Conservation (phyloP, 352 stramenopile species). For the Phytophthora agathidicida region DNA sequence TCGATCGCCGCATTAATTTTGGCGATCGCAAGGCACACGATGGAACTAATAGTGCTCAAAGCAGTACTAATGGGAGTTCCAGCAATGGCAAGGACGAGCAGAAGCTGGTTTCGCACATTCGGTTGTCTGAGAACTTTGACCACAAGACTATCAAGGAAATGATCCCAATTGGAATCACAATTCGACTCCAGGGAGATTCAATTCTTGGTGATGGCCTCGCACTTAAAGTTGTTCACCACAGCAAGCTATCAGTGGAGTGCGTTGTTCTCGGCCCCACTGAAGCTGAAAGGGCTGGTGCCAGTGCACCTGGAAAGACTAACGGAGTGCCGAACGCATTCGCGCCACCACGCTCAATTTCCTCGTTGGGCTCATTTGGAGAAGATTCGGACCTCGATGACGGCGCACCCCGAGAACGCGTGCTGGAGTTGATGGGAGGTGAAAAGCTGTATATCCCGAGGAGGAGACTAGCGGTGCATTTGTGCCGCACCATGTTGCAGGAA, state of each 20-base stretch:
- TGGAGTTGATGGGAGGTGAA: slow-evolving; percentile 85
- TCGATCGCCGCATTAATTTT: slow-evolving; percentile 85
- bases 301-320: slow-evolving; percentile 8
- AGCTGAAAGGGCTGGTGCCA: slow-evolving; percentile 13
- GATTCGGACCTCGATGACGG: slow-evolving; percentile 35
- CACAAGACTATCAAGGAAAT: slow-evolving; percentile 92
- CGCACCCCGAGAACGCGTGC: slow-evolving; percentile 51
- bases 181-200: slow-evolving; percentile 79
- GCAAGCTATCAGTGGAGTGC: slow-evolving; percentile 86
- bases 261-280: slow-evolving; percentile 70
- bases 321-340: slow-evolving; percentile 22
- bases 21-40: slow-evolving; percentile 57
- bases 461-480: slow-evolving; percentile 75
- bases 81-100: slow-evolving; percentile 42
- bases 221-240: slow-evolving; percentile 84
- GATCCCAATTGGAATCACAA: slow-evolving; percentile 86
- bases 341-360: slow-evolving; percentile 42
- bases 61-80: slow-evolving; percentile 8
- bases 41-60: slow-evolving; percentile 18
- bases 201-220: slow-evolving; percentile 75
- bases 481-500: slow-evolving; percentile 73
- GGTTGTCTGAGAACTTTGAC: slow-evolving; percentile 89
- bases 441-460: slow-evolving; percentile 82
- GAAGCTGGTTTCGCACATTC: slow-evolving; percentile 75
- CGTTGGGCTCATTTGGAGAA: slow-evolving; percentile 49